phyloP scores from a whole-genome alignment of 1,139 yeast genomes.

The Nadsonia commutata region DNA sequence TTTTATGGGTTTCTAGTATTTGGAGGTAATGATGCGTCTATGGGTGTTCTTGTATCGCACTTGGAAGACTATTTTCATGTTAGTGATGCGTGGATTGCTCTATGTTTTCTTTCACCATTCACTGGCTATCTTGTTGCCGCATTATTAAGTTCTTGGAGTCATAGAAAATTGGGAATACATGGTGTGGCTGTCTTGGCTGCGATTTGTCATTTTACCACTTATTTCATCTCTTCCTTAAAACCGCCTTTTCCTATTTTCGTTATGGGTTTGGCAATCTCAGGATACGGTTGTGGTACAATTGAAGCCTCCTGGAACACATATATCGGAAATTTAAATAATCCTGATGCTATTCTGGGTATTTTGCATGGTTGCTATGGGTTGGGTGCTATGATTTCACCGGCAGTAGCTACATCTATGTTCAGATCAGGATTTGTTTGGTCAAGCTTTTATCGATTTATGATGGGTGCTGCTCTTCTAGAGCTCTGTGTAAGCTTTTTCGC shows the following conservation, averaged over 20 bases:
- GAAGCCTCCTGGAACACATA: slow-evolving; percentile 46
- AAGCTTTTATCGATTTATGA: slow-evolving; percentile 34
- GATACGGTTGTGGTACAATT: slow-evolving; percentile 42
- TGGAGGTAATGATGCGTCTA: slow-evolving; percentile 12
- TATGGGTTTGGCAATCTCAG: slow-evolving; percentile 42
- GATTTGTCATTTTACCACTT: slow-evolving; percentile 25
- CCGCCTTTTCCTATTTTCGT: slow-evolving; percentile 30
- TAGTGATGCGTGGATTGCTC: slow-evolving; percentile 16
- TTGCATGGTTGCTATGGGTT: slow-evolving; percentile 49
- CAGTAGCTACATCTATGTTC: slow-evolving; percentile 40
- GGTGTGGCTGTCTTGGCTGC: slow-evolving; percentile 29
- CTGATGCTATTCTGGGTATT: slow-evolving; percentile 36
- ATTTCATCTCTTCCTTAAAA: slow-evolving; percentile 28
- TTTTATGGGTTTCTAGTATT: background rate
- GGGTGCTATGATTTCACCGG: slow-evolving; percentile 50
- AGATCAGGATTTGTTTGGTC: slow-evolving; percentile 38
- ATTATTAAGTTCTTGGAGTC: slow-evolving; percentile 21
- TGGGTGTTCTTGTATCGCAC: slow-evolving; percentile 17
- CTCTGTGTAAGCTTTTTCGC: slow-evolving; percentile 10
- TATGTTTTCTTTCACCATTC: slow-evolving; percentile 19
- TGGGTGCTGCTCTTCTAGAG: slow-evolving; percentile 26
- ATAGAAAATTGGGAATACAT: slow-evolving; percentile 29
- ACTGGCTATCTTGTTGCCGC: slow-evolving; percentile 27
- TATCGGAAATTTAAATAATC: slow-evolving; percentile 33
- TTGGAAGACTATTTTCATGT: slow-evolving; percentile 17